Evolutionary conservation across 2,329 filamentous ascomycete genomes (phyloP).

Genomic region (Akanthomyces lecanii): DNA sequence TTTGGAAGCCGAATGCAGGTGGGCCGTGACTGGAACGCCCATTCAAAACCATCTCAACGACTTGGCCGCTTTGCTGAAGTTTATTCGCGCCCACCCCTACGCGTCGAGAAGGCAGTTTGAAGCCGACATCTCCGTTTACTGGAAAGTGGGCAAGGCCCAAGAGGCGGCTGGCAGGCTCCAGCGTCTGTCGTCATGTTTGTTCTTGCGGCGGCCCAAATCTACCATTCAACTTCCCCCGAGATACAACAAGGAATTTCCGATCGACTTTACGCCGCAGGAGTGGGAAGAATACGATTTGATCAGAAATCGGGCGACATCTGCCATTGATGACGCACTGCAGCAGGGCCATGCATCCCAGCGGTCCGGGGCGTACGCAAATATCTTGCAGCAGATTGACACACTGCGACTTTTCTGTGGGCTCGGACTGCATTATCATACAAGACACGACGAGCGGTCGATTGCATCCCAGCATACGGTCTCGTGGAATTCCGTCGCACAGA

Average conservation of each 20-base stretch:
- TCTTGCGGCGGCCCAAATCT: conserved; percentile 37
- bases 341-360: conserved; percentile 16
- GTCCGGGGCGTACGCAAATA: conserved; percentile 33
- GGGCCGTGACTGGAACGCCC: conserved; percentile 45
- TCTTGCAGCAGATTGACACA: conserved; percentile 41
- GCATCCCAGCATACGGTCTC: neutral
- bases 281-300: conserved; percentile 32
- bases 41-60: conserved; percentile 39
- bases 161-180: conserved; percentile 38
- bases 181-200: conserved; percentile 32
- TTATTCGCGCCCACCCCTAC: conserved; percentile 39
- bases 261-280: conserved; percentile 36
- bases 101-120: conserved; percentile 36
- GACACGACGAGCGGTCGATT: conserved; percentile 23
- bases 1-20: conserved; percentile 34
- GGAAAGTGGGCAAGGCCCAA: conserved; percentile 35
- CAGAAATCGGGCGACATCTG: conserved; percentile 16
- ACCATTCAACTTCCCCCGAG: conserved; percentile 37
- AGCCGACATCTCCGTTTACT: conserved; percentile 33
- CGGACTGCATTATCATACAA: conserved; percentile 35
- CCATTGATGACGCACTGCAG: conserved; percentile 33
- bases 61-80: conserved; percentile 34
- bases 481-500: conserved; percentile 29
- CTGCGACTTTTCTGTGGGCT: conserved; percentile 44
- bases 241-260: conserved; percentile 28